Conservation (phyloP, 371 early-diverging fungal genomes). For the Capillidium rhysosporum region DNA sequence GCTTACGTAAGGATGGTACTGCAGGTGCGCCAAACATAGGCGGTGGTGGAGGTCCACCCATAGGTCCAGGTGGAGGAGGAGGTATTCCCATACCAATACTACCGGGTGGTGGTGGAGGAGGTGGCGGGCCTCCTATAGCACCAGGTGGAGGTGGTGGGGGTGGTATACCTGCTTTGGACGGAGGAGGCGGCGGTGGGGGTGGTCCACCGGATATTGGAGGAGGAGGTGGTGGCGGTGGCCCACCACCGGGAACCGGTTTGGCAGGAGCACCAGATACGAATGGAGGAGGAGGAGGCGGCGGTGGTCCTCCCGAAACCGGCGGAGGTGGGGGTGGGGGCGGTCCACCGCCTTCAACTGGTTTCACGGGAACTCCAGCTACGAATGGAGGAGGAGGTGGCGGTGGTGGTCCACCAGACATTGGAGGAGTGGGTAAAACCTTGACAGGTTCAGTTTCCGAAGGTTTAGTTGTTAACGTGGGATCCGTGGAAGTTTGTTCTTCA, state of each 20-base stretch:
- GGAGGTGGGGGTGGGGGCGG: slow-evolving; percentile 5
- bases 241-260: neutral
- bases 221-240: slow-evolving; percentile 8
- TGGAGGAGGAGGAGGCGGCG: too few relatives aligned
- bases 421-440: neutral
- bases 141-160: slow-evolving; percentile 14
- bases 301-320: neutral
- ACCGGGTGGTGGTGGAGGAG: slow-evolving; percentile 11
- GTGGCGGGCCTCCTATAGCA: slow-evolving; percentile 7
- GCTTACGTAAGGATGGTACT: slow-evolving; percentile 1
- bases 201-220: neutral
- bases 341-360: too few relatives aligned
- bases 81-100: slow-evolving; percentile 11
- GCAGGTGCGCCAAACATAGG: slow-evolving; percentile 5
- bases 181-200: slow-evolving; percentile 17
- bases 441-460: neutral
- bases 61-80: slow-evolving; percentile 15
- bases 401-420: neutral
- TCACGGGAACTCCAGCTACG: too few relatives aligned
- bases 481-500: too few relatives aligned
- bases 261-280: neutral
- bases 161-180: neutral
- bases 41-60: slow-evolving; percentile 5
- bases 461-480: neutral
- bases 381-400: slow-evolving; percentile 8